Evolutionary conservation across 768 basidiomycete species (phyloP).

Genomic region (Chalciporus chontae): DNA sequence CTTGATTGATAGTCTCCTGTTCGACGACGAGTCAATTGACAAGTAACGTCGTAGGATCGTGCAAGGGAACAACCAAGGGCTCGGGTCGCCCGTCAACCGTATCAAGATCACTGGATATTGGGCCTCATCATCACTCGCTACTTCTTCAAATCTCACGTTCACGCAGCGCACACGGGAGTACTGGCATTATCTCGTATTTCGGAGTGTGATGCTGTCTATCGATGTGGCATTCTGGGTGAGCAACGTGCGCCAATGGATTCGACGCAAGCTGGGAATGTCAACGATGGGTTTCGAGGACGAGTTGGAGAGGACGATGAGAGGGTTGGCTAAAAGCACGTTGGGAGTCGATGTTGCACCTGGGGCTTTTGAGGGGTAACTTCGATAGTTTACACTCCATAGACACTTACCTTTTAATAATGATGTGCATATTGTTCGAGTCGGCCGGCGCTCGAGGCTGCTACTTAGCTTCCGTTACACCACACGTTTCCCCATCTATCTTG

Average conservation of each 20-base stretch:
- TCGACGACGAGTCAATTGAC: neutral
- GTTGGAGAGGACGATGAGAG: slow-evolving; percentile 69
- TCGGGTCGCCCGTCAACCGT: slow-evolving; percentile 85
- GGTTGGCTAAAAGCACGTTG: slow-evolving; percentile 73
- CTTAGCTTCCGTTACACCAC: slow-evolving; percentile 61
- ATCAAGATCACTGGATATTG: slow-evolving; percentile 86
- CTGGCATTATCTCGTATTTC: slow-evolving; percentile 61
- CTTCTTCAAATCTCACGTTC: slow-evolving; percentile 40
- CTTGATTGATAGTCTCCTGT: neutral
- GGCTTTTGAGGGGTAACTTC: slow-evolving; percentile 47
- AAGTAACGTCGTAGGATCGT: slow-evolving; percentile 30
- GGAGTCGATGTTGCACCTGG: slow-evolving; percentile 68
- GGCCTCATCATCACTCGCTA: slow-evolving; percentile 66
- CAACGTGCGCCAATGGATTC: slow-evolving; percentile 50
- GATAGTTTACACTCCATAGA: neutral
- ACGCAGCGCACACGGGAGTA: slow-evolving; percentile 46
- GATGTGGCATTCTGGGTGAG: slow-evolving; percentile 72
- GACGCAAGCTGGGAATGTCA: slow-evolving; percentile 36
- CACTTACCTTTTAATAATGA: neutral
- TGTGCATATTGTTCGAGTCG: neutral
- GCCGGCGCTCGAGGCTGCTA: neutral
- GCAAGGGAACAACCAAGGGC: slow-evolving; percentile 72
- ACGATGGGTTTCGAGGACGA: slow-evolving; percentile 72
- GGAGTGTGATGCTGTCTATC: slow-evolving; percentile 57
- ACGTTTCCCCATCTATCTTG: slow-evolving; percentile 74